phyloP scores from a whole-genome alignment of 2,329 filamentous ascomycete species.

The Diaporthe vaccinii region DNA sequence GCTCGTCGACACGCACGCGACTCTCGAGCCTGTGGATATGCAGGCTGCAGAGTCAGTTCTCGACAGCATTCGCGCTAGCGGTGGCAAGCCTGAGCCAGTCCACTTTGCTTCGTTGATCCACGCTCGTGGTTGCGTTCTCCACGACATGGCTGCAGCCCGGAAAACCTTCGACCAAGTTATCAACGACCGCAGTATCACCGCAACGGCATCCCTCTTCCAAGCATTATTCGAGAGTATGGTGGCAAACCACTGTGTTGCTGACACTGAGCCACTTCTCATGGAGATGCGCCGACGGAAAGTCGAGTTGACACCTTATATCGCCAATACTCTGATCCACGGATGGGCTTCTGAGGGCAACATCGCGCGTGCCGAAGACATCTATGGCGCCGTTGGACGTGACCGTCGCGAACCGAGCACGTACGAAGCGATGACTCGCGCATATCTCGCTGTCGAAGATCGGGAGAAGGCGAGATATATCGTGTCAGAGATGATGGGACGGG shows the following conservation, averaged over 20 bases:
- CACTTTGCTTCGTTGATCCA: slow-evolving; percentile 97
- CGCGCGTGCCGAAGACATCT: slow-evolving; percentile 81
- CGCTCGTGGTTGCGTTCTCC: slow-evolving; percentile 92
- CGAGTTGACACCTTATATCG: slow-evolving; percentile 95
- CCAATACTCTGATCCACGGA: slow-evolving; percentile 97
- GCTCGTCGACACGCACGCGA: slow-evolving; percentile 94
- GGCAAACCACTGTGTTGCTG: slow-evolving; percentile 87
- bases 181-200: slow-evolving; percentile 73
- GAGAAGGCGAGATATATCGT: slow-evolving; percentile 83
- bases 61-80: slow-evolving; percentile 79
- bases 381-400: slow-evolving; percentile 80
- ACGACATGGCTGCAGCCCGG: slow-evolving; percentile 88
- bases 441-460: slow-evolving; percentile 85
- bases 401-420: slow-evolving; percentile 97
- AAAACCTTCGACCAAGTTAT: slow-evolving; percentile 87
- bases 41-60: slow-evolving; percentile 87
- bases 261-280: slow-evolving; percentile 79
- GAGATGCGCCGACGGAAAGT: slow-evolving; percentile 82
- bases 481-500: slow-evolving; percentile 89
- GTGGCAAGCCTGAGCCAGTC: slow-evolving; percentile 86
- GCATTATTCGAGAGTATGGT: slow-evolving; percentile 98
- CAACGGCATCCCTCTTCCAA: slow-evolving; percentile 92
- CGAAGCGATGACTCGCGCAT: slow-evolving; percentile 97
- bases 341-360: slow-evolving; percentile 92
- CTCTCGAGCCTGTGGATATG: slow-evolving; percentile 92